Evolutionary conservation across 2,329 filamentous ascomycete species (phyloP), one percentile per base, ranked within the genome.

Genomic region (Fusarium subglutinans): DNA sequence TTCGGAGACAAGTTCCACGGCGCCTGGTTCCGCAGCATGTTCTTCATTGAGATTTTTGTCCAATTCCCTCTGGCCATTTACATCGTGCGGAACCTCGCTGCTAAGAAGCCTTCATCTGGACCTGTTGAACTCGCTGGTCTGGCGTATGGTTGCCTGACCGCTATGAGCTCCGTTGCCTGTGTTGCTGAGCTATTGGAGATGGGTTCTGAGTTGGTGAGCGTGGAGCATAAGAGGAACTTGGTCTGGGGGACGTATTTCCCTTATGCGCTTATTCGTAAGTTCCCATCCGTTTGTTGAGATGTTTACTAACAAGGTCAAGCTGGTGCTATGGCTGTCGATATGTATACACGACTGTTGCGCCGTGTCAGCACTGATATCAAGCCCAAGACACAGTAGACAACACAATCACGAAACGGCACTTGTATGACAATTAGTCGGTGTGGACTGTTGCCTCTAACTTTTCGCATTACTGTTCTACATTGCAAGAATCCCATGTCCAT

Each of bases 221-320:
- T 77, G 1, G 81, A 83, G 58, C 79, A 87, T 74, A 89, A 88
- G 82, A 74, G 78, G 33, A 81, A 81, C 35, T 80, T 90, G 51
- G 73, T 88, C 9, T 85, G 83, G 62, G 84, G 86, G 22, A 81
- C 88, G 1, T 89, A 89, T 76, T 82, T 86, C 6, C 86, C 88
- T 0, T 91, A 87, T 81, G 79, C 86, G 17, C 78, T 86, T 4
- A 79, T 90, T 57, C 87, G 89, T 90, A 74, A 86, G 88, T 84
- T 1, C 14, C 2, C 1, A 6, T 13, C 24, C 10, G 9, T 17
- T 26, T 11, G 2, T 20, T 45, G 37, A 20, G n/a, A 5, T 56
- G 9, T 20, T n/a, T 43, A 20, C 65, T 76, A 33, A 66, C n/a
- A 10, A 33, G 11, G 26, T n/a, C 8, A 54, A 90, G 89, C 89